Evolutionary conservation across 495 filamentous ascomycete species (phyloP).

Genomic region (Aspergillus baeticus): DNA sequence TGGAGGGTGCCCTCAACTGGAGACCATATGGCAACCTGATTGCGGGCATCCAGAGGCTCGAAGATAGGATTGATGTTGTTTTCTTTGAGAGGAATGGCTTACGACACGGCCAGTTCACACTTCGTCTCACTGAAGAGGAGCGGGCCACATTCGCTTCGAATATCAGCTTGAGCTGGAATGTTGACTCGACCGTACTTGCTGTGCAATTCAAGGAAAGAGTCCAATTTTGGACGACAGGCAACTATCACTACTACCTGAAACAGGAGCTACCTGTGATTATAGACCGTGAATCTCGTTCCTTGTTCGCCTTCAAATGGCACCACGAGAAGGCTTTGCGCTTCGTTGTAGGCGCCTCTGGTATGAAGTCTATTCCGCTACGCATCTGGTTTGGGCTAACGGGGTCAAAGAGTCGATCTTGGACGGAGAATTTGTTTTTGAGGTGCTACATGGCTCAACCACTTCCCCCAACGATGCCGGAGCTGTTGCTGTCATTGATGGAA

Average conservation of each 20-base stretch:
- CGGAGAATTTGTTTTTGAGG: conserved; percentile 67
- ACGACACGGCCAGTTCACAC: conserved; percentile 85
- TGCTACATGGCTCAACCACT: conserved; percentile 63
- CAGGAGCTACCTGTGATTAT: conserved; percentile 66
- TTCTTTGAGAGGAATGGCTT: conserved; percentile 98
- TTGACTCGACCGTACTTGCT: conserved; percentile 87
- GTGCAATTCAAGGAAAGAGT: conserved; percentile 70
- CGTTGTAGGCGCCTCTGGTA: conserved; percentile 47
- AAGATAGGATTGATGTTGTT: conserved; percentile 73
- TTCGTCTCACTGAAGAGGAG: conserved; percentile 63
- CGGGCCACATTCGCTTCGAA: conserved; percentile 51
- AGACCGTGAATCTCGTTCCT: conserved; percentile 22
- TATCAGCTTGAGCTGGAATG: conserved; percentile 78
- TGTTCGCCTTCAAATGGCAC: conserved; percentile 67
- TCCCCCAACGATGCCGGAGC: conserved; percentile 77
- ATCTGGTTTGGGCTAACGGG: background rate
- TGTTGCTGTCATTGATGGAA: conserved; percentile 86
- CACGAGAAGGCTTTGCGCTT: conserved; percentile 75
- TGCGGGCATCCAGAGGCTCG: conserved; percentile 72
- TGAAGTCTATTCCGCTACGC: background rate
- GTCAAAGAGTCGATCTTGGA: conserved; percentile 47
- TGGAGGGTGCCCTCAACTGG: conserved; percentile 89
- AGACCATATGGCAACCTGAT: conserved; percentile 86
- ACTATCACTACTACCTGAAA: conserved; percentile 99
- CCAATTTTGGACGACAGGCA: conserved; percentile 95